A percentile compares a stretch with the other conserved stretches of the same genome.
Evolutionary conservation across 768 basidiomycete genomes (phyloP).

Genomic region (Leucocoprinus leucothites): DNA sequence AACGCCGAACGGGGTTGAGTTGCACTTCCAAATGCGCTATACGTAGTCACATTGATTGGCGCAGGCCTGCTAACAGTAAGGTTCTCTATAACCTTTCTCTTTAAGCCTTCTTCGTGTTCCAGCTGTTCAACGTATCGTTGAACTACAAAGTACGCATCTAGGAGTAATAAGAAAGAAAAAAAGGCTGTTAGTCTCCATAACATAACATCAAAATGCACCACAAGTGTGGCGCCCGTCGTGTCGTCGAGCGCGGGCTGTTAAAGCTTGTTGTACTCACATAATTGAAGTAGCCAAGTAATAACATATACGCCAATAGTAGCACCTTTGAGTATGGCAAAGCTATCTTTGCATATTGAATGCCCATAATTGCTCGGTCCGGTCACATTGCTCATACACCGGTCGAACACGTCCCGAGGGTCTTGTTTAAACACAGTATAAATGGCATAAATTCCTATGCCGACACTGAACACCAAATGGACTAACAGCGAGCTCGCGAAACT

Average conservation of each 20-base stretch:
- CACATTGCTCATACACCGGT: conserved; percentile 34
- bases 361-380: conserved; percentile 16
- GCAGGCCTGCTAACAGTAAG: conserved; percentile 19
- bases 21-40: neutral
- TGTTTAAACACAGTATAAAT: conserved; percentile 46
- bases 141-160: conserved; percentile 52
- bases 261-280: conserved; percentile 38
- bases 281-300: conserved; percentile 49
- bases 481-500: conserved; percentile 41
- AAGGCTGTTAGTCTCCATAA: conserved; percentile 1
- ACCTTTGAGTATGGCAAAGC: conserved; percentile 39
- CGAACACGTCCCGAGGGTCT: conserved; percentile 31
- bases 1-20: conserved; percentile 7
- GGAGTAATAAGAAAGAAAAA: neutral
- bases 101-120: conserved; percentile 37
- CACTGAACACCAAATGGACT: conserved; percentile 42
- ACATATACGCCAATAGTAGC: conserved; percentile 43
- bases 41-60: conserved; percentile 18
- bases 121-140: conserved; percentile 52
- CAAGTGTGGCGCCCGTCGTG: neutral
- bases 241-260: neutral
- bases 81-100: conserved; percentile 20
- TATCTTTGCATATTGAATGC: conserved; percentile 38
- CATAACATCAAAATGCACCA: conserved; percentile 5
- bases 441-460: conserved; percentile 45